Evolutionary conservation across 306 rosid genomes (phyloP), one percentile per base, ranked within the genome.

Genomic region (Cercis canadensis): DNA sequence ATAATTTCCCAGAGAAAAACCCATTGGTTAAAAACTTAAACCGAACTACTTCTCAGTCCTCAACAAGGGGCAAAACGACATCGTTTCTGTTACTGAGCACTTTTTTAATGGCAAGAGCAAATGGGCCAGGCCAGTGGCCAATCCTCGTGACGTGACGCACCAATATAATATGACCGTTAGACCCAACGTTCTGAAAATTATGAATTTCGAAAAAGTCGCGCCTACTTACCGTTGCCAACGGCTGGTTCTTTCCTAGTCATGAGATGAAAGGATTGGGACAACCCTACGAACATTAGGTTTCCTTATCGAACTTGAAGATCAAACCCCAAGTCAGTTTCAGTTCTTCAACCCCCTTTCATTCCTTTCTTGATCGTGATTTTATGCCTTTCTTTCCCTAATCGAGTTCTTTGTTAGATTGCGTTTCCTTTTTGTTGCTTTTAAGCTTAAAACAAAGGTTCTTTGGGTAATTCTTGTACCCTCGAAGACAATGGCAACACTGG

Each of bases 401-500:
- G n/a, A n/a, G n/a, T n/a, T n/a, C n/a, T n/a, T n/a, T n/a, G n/a
- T n/a, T n/a, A n/a, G n/a, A n/a, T n/a, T n/a, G n/a, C n/a, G n/a
- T n/a, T n/a, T n/a, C n/a, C n/a, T n/a, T n/a, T n/a, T n/a, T n/a
- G n/a, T n/a, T n/a, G n/a, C n/a, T n/a, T n/a, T n/a, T n/a, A n/a
- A n/a, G n/a, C n/a, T n/a, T 24, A 24, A 24, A 24, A 24, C 3
- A 24, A 24, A 24, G 29, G 3, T 24, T n/a, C n/a, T n/a, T n/a
- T 14, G 31, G 44, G 14, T 8, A 9, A 39, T 50, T 74, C 67
- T 64, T 51, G 60, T 19, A 29, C 46, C 47, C 37, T 7, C 12
- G 10, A 66, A 74, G 8, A 5, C 16, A 10, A 88, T 94, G 98
- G 92, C 97, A 18, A 71, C 92, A 6, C 79, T 95, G 19, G 96